Evolutionary conservation across 2,329 filamentous ascomycete species (phyloP).

Genomic region (Arachnomyces sp.): DNA sequence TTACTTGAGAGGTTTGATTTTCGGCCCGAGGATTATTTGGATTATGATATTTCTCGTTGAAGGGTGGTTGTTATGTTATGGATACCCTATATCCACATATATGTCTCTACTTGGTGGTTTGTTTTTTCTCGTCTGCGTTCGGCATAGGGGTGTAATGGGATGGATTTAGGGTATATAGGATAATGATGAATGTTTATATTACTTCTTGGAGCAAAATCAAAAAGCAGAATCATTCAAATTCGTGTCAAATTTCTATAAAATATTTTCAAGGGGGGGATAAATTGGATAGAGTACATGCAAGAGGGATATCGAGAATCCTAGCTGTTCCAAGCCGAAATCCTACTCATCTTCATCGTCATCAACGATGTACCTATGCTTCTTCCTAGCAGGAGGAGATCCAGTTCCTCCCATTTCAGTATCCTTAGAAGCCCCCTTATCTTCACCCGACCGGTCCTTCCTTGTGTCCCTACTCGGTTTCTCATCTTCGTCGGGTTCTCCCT

Average conservation of each 20-base stretch:
- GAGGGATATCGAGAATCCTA: neutral
- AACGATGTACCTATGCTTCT: slow-evolving; percentile 41
- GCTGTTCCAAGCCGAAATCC: neutral
- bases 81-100: too few relatives aligned
- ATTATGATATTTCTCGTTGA: too few relatives aligned
- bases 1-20: slow-evolving; percentile 15
- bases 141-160: too few relatives aligned
- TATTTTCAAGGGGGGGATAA: neutral
- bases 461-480: slow-evolving; percentile 15
- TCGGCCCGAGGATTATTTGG: neutral
- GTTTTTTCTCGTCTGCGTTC: too few relatives aligned
- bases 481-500: slow-evolving; percentile 38
- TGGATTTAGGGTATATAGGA: too few relatives aligned
- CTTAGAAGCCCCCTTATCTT: slow-evolving; percentile 12
- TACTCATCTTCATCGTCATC: slow-evolving; percentile 42
- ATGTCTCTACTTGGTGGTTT: too few relatives aligned
- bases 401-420: slow-evolving; percentile 14
- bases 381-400: slow-evolving; percentile 31
- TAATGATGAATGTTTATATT: too few relatives aligned
- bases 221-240: neutral
- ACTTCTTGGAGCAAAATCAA: too few relatives aligned
- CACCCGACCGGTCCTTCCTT: slow-evolving; percentile 18
- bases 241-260: neutral
- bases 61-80: too few relatives aligned
- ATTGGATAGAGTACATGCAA: neutral